Conservation (phyloP, 2,329 filamentous ascomycete genomes). For the Exophiala calicioides region DNA sequence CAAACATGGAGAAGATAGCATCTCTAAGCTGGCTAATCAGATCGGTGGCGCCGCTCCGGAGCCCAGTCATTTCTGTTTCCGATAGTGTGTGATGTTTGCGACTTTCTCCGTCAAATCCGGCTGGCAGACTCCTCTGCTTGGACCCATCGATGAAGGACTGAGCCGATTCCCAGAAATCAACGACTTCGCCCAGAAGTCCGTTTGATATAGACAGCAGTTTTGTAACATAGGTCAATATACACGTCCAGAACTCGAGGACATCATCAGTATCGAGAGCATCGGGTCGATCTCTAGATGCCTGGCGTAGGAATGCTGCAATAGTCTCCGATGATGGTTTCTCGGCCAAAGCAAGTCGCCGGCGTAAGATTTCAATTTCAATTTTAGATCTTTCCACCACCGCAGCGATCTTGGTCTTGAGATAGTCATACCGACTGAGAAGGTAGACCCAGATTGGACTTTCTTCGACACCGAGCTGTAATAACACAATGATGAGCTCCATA, state of each 20-base stretch:
- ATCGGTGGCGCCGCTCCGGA: constrained; percentile 77
- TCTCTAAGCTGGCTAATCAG: constrained; percentile 82
- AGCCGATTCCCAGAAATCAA: constrained; percentile 92
- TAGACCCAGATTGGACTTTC: constrained; percentile 97
- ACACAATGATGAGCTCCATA: constrained; percentile 83
- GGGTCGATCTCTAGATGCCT: constrained; percentile 68
- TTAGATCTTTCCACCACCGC: constrained; percentile 79
- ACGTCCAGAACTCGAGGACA: constrained; percentile 90
- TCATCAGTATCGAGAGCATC: constrained; percentile 74
- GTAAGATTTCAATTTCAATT: constrained; percentile 87
- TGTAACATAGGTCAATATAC: constrained; percentile 72
- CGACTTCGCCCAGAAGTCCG: constrained; percentile 82
- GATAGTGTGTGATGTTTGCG: constrained; percentile 78
- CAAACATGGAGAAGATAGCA: constrained; percentile 77
- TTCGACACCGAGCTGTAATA: constrained; percentile 91
- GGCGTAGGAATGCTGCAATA: constrained; percentile 74
- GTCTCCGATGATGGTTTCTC: constrained; percentile 70
- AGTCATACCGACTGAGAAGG: constrained; percentile 85
- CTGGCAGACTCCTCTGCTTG: constrained; percentile 75
- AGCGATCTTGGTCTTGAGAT: constrained; percentile 82
- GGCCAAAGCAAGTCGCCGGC: constrained; percentile 73
- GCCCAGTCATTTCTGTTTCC: constrained; percentile 65
- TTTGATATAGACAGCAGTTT: constrained; percentile 71
- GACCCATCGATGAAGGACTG: constrained; percentile 87
- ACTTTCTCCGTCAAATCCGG: constrained; percentile 79